Base-by-base conservation (phyloP, 2,329 filamentous ascomycete species). In the Fusarium marasasianum region DNA sequence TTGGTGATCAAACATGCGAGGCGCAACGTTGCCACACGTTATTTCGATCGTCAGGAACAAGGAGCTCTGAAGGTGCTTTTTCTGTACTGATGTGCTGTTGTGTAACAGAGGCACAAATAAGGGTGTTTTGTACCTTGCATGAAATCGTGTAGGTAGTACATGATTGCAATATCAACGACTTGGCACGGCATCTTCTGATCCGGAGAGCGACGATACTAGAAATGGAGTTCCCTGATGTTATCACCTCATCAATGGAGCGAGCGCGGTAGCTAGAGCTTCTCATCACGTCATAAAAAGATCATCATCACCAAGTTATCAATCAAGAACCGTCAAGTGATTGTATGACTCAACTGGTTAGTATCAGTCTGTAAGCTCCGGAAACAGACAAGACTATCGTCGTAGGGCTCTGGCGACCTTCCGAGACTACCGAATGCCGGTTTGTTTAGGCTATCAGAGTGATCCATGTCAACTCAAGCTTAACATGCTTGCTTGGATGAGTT, bases 31-130 rank as follows among this genome's bases (percentile, higher is more conserved):
- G 29, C 43, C 63, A 56, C 50, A 45, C 63, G 26, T 61, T 26
- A 54, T 20, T 50, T 17, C 38, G 67, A 74, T 74, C 67, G 58
- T 38, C 71, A 74, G 71, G 71, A n/a, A 68, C 71, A 43, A 43
- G 24, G 8, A 47, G 44, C 24, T 45, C 26, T 35, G 24, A 14
- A 15, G 22, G 35, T 56, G 37, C 33, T 35, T 35, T 35, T 35
- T 35, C 33, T 15, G 20, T 29, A 35, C 44, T 15, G 31, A 38
- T 50, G 47, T 58, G 22, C 20, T 33, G 58, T 56, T 31, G 66
- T 74, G 71, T 29, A 37, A 69, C 64, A 43, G 17, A 24, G 48
- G 57, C 48, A 45, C 29, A 58, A 47, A 37, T 26, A n/a, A 44
- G 22, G 38, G 37, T 44, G 35, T 14, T 35, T 22, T 22, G 18